phyloP scores from a whole-genome alignment of 768 basidiomycete species.

The Stropharia rugosoannulata region DNA sequence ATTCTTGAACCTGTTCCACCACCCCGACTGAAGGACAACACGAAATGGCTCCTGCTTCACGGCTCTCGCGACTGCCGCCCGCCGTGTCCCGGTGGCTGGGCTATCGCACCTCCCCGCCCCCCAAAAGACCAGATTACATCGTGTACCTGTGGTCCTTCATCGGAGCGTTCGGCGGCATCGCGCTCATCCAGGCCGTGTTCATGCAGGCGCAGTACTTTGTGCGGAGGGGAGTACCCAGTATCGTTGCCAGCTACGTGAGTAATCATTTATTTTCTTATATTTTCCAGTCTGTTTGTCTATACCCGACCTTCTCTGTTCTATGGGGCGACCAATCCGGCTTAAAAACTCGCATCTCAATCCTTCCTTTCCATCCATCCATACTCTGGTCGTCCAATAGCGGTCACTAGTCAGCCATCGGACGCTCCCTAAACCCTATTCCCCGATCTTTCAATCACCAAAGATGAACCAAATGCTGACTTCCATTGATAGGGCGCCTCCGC shows the following conservation, averaged over 20 bases:
- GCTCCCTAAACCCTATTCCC: too few species aligned
- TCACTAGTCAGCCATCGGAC: too few species aligned
- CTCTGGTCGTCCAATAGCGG: too few species aligned
- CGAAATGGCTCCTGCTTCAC: slow-evolving; percentile 11
- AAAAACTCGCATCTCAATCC: too few species aligned
- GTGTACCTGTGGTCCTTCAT: slow-evolving; percentile 54
- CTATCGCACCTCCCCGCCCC: slow-evolving; percentile 34
- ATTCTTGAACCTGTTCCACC: background rate
- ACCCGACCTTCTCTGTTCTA: too few species aligned
- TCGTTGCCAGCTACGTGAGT: slow-evolving; percentile 49
- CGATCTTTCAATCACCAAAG: too few species aligned
- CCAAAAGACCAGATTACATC: slow-evolving; percentile 30
- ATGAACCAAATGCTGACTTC: background rate
- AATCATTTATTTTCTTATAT: too few species aligned
- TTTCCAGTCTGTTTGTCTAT: background rate
- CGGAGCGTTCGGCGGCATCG: slow-evolving; percentile 49
- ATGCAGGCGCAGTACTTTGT: slow-evolving; percentile 47
- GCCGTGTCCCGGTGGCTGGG: slow-evolving; percentile 45
- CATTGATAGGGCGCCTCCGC: slow-evolving; percentile 51
- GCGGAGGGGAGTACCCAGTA: slow-evolving; percentile 40
- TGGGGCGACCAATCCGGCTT: too few species aligned
- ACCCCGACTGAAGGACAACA: background rate
- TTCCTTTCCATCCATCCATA: too few species aligned
- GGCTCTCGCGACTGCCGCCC: slow-evolving; percentile 33
- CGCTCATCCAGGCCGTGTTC: slow-evolving; percentile 50